phyloP scores from a whole-genome alignment of 2,329 filamentous ascomycete genomes.

The Emmonsiellopsis sp. region DNA sequence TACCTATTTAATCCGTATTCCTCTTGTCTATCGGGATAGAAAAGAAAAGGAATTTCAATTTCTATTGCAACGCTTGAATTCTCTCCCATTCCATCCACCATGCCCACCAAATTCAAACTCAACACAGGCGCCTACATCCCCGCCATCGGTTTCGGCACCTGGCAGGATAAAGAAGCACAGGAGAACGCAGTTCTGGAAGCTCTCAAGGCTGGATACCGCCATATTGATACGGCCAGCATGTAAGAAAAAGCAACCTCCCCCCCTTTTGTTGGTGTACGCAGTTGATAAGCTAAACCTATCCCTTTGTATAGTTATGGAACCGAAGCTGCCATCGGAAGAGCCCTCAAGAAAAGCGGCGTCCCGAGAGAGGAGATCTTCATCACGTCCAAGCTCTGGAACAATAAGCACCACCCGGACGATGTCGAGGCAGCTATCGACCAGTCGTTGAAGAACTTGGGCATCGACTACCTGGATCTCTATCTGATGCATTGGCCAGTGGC shows the following conservation, averaged over 20 bases:
- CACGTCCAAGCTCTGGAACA: constrained; percentile 60
- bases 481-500: constrained; percentile 58
- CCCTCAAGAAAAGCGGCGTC: constrained; percentile 54
- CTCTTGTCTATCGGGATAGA: too few species aligned
- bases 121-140: constrained; percentile 41
- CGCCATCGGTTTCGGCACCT: constrained; percentile 45
- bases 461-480: constrained; percentile 61
- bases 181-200: constrained; percentile 37
- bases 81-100: background rate
- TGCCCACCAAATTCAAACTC: constrained; percentile 31
- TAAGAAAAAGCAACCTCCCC: constrained; percentile 16
- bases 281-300: background rate
- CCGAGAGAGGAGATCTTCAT: constrained; percentile 57
- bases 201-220: constrained; percentile 43
- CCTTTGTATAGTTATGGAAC: constrained; percentile 44
- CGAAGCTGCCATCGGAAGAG: constrained; percentile 56
- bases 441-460: constrained; percentile 52
- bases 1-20: too few species aligned
- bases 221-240: constrained; percentile 44
- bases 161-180: constrained; percentile 43
- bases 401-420: constrained; percentile 51
- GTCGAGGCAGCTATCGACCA: constrained; percentile 52
- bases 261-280: background rate
- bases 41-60: background rate
- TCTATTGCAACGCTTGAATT: background rate